Base-by-base conservation (phyloP, 1,139 yeast genomes). In the Sugiyamaella neomexicana region DNA sequence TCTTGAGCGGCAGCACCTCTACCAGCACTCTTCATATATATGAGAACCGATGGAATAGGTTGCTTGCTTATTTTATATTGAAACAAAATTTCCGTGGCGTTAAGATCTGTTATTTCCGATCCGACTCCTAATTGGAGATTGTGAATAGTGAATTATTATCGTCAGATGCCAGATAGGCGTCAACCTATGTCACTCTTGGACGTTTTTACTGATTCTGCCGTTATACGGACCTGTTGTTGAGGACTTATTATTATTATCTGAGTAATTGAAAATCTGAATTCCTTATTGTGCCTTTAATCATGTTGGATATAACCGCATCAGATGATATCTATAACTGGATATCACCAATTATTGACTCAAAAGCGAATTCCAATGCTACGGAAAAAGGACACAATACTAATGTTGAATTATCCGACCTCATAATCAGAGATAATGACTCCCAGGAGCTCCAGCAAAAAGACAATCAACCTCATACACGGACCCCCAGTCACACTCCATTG, bases 251-350 rank as follows among this genome's bases (percentile, higher is more conserved):
- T n/a, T n/a, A n/a, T n/a, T n/a, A n/a, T n/a, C n/a, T n/a, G n/a
- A n/a, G n/a, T n/a, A n/a, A n/a, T n/a, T n/a, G n/a, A n/a, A n/a
- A n/a, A n/a, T n/a, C n/a, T n/a, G n/a, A n/a, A n/a, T n/a, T n/a
- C n/a, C n/a, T n/a, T n/a, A n/a, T n/a, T n/a, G n/a, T n/a, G n/a
- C n/a, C 31, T 40, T 23, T 40, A 23, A 38, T 12, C 27, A 47
- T 47, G 51, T 32, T 47, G 16, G 51, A 29, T 25, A 13, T 38
- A 3, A n/a, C 13, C 6, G 29, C 40, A n/a, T 31, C 23, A 32
- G 45, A 47, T 20, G 51, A 47, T 47, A 47, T 47, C 51, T 47
- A 47, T 32, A 47, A 31, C 13, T 47, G 51, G 51, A 47, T 47
- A 41, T 47, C 51, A 13, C 51, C 51, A 17, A 47, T 40, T 23